phyloP scores from a whole-genome alignment of 352 stramenopile species.

The Ophiocytium majus region DNA sequence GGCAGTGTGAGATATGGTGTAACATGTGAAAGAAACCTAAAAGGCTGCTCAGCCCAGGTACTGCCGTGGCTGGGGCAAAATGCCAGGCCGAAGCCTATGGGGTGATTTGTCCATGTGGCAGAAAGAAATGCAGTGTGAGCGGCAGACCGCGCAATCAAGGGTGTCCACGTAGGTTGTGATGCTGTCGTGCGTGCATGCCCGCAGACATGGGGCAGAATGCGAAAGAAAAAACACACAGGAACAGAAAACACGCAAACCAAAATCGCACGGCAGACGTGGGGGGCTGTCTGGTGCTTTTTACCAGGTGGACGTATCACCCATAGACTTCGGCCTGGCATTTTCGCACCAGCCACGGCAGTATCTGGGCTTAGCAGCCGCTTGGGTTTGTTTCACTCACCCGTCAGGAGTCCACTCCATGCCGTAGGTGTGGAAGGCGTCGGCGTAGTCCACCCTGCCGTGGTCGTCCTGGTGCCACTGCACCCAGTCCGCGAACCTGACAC shows the following conservation, averaged over 20 bases:
- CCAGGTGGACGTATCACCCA: too few relatives aligned
- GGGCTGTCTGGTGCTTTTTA: too few relatives aligned
- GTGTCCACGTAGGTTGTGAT: constrained; percentile 28
- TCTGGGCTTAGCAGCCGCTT: background rate
- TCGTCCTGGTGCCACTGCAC: background rate
- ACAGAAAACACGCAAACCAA: too few relatives aligned
- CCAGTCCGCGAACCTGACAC: background rate
- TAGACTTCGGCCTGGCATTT: background rate
- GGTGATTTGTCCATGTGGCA: too few relatives aligned
- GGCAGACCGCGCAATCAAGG: constrained; percentile 13
- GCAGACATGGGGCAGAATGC: too few relatives aligned
- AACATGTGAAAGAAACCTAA: too few relatives aligned
- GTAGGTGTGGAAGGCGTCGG: constrained; percentile 32
- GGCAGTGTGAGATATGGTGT: too few relatives aligned
- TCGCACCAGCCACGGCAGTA: background rate
- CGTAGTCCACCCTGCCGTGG: constrained; percentile 4
- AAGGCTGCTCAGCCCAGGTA: too few relatives aligned
- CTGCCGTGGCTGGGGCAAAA: too few relatives aligned
- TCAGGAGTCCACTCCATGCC: constrained; percentile 32
- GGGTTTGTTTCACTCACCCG: background rate
- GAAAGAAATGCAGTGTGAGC: too few relatives aligned
- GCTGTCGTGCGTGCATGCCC: background rate
- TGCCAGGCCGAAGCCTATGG: too few relatives aligned
- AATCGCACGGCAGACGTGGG: background rate
- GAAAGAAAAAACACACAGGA: too few relatives aligned